These are phyloP conservation scores for Amaranthus tricolor DNA, from an alignment of 179 eudicot species.

Conservation along the genomic window DNA sequence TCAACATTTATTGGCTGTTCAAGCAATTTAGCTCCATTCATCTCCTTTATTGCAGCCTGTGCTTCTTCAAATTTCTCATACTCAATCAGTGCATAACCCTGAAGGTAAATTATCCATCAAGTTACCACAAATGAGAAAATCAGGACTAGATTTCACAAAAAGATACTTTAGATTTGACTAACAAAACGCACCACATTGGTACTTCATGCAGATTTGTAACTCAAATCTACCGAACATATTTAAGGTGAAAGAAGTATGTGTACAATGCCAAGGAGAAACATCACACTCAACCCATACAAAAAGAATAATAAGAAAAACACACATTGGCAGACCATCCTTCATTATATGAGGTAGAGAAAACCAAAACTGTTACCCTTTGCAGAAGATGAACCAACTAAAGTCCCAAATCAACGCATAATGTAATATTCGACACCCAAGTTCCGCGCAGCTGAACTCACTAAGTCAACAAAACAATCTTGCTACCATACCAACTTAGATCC, in stretches of 20 bases:
- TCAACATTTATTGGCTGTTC: conserved; percentile 69
- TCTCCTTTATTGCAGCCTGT: conserved; percentile 52
- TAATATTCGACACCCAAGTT: background rate
- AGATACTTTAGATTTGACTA: background rate
- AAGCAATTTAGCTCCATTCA: conserved; percentile 73
- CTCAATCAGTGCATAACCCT: conserved; percentile 94
- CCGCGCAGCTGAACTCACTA: background rate
- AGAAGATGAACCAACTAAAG: background rate
- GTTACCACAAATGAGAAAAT: conserved; percentile 13
- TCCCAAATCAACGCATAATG: background rate
- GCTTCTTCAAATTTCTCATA: conserved; percentile 72
- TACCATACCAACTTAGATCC: background rate
- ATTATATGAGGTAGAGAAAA: background rate
- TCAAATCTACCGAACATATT: too few species aligned
- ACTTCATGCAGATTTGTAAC: background rate
- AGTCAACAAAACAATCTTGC: background rate
- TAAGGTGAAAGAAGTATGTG: background rate
- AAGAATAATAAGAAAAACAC: background rate
- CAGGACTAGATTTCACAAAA: background rate
- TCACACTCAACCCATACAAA: background rate
- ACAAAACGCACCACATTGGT: background rate
- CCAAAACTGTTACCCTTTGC: background rate
- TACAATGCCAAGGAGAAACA: background rate
- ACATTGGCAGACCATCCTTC: background rate
- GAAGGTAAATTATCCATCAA: conserved; percentile 27